Conservation (phyloP, 768 basidiomycete genomes). For the Dentipellis fragilis region DNA sequence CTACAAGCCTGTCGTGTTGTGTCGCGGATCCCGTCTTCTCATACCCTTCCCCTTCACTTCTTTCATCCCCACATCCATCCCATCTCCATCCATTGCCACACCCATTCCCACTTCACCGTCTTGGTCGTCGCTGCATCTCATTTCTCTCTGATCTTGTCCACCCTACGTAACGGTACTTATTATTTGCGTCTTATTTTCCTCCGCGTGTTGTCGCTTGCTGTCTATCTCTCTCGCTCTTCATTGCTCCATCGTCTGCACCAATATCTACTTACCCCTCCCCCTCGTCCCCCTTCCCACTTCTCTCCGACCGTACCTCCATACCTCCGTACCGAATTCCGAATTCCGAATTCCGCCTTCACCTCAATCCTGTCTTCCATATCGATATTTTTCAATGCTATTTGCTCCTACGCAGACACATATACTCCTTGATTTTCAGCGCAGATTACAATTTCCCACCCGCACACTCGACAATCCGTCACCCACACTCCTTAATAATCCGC, state of each 20-base stretch:
- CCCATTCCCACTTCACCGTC: neutral
- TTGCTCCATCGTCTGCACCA: neutral
- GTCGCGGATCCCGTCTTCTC: neutral
- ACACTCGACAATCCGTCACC: neutral
- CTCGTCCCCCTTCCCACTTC: too few species aligned
- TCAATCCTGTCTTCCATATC: neutral
- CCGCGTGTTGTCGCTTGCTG: neutral
- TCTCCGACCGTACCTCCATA: neutral
- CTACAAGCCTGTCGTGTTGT: neutral
- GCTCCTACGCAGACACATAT: neutral
- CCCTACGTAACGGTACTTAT: neutral
- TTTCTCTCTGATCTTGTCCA: neutral
- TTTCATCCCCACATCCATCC: too few species aligned
- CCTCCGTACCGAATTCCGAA: neutral
- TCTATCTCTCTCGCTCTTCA: neutral
- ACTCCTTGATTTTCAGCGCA: too few species aligned
- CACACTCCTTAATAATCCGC: neutral
- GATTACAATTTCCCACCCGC: neutral
- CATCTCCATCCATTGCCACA: too few species aligned
- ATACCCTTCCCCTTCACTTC: neutral
- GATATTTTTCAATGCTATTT: neutral
- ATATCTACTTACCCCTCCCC: neutral
- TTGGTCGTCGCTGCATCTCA: neutral
- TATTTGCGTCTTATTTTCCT: neutral
- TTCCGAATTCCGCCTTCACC: neutral